Conservation (phyloP, 225 moss, liverwort and hornwort genomes). For the Polytrichum formosum region DNA sequence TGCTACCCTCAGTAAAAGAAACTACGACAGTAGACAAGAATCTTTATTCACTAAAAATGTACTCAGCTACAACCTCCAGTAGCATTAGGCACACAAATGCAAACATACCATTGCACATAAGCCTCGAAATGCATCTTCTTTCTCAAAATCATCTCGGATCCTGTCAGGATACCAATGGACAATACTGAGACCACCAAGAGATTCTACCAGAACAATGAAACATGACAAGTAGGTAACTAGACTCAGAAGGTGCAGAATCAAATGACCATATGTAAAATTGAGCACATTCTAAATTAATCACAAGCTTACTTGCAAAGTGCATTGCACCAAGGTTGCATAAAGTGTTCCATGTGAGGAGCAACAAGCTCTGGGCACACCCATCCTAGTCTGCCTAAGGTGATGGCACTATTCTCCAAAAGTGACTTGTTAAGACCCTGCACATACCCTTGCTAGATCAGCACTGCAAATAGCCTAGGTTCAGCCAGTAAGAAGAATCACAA, state of each 20-base stretch:
- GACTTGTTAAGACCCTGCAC: slow-evolving; percentile 87
- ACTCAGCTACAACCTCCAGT: too few species aligned
- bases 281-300: too few species aligned
- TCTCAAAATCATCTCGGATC: slow-evolving; percentile 81
- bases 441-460: slow-evolving; percentile 16
- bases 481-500: neutral
- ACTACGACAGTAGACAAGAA: too few species aligned
- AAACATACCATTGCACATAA: slow-evolving; percentile 77
- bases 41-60: too few species aligned
- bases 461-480: slow-evolving; percentile 11
- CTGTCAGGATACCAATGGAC: slow-evolving; percentile 21
- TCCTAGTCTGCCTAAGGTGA: slow-evolving; percentile 84
- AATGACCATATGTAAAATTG: too few species aligned
- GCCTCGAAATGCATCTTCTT: slow-evolving; percentile 86
- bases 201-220: neutral
- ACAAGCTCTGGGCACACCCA: slow-evolving; percentile 94
- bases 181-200: slow-evolving; percentile 1
- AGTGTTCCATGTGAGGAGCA: slow-evolving; percentile 88
- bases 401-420: slow-evolving; percentile 84
- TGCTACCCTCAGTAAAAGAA: too few species aligned
- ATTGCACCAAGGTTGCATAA: slow-evolving; percentile 82
- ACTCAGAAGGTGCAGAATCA: too few species aligned
- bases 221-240: neutral
- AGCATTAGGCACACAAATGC: too few species aligned
- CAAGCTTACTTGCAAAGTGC: slow-evolving; percentile 75